Percentiles rank a stretch among this genome's conserved stretches.
Conservation (phyloP, 306 rosid species). For the Crotalaria pallida region DNA sequence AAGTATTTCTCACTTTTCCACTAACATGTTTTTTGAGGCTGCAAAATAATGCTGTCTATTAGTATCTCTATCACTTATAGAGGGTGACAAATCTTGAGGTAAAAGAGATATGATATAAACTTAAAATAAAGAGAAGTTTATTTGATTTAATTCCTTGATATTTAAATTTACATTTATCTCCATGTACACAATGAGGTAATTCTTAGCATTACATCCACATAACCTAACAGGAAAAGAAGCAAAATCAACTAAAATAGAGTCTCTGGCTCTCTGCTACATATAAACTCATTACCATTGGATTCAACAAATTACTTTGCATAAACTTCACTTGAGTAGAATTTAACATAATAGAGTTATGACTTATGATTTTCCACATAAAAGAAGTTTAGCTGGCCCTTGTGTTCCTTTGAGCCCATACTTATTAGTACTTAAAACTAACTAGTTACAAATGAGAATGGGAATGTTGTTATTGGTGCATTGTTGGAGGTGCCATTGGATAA, state of each 20-base stretch:
- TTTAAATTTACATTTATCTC: too few relatives aligned
- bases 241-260: neutral
- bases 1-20: too few relatives aligned
- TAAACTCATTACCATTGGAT: slow-evolving; percentile 7
- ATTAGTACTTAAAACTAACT: slow-evolving; percentile 3
- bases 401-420: slow-evolving; percentile 18
- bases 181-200: too few relatives aligned
- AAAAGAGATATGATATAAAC: neutral
- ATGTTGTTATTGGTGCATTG: slow-evolving; percentile 75
- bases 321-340: slow-evolving; percentile 15
- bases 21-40: neutral
- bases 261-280: neutral
- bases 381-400: neutral
- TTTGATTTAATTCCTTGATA: too few relatives aligned
- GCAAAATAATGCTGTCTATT: neutral
- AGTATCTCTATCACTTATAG: neutral
- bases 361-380: slow-evolving; percentile 18
- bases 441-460: neutral
- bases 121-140: neutral
- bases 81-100: neutral
- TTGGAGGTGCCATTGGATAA: slow-evolving; percentile 92
- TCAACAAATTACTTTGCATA: slow-evolving; percentile 7
- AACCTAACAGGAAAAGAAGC: neutral
- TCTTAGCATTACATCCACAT: too few relatives aligned
- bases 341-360: neutral